Conservation (phyloP, 371 early-diverging fungal genomes). For the Syncephalastrum monosporum region DNA sequence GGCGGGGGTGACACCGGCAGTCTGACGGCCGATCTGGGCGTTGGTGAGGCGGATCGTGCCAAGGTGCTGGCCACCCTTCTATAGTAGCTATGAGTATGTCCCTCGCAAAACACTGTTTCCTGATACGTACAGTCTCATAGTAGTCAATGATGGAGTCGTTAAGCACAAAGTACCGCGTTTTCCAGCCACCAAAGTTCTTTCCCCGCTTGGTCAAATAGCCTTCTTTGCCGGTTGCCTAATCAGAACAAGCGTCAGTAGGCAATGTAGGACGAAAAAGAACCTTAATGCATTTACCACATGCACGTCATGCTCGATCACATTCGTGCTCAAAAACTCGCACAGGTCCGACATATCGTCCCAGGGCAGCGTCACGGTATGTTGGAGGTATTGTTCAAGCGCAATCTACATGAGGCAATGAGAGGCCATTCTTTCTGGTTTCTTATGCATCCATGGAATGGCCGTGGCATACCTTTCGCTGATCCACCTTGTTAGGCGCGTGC, state of each 20-base stretch:
- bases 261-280: neutral
- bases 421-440: neutral
- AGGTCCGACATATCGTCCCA: slow-evolving; percentile 67
- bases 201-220: slow-evolving; percentile 87
- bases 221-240: slow-evolving; percentile 41
- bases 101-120: too few species aligned
- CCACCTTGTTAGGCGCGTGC: slow-evolving; percentile 72
- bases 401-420: slow-evolving; percentile 19
- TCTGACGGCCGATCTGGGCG: slow-evolving; percentile 51
- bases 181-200: slow-evolving; percentile 89
- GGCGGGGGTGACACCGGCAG: slow-evolving; percentile 26
- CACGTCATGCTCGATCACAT: slow-evolving; percentile 50
- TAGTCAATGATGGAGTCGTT: slow-evolving; percentile 64
- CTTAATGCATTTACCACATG: slow-evolving; percentile 13
- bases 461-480: slow-evolving; percentile 59
- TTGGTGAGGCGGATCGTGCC: slow-evolving; percentile 52
- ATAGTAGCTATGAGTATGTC: slow-evolving; percentile 3
- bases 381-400: slow-evolving; percentile 78
- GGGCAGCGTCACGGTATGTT: slow-evolving; percentile 59
- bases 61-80: slow-evolving; percentile 64
- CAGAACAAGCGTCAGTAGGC: neutral
- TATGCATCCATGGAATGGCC: neutral
- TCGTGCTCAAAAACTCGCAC: slow-evolving; percentile 74
- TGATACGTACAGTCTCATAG: slow-evolving; percentile 59
- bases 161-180: slow-evolving; percentile 74